A percentile compares a stretch with the other conserved stretches of the same genome.
Evolutionary conservation across 257 asterid genomes (phyloP).

Genomic region (Fraxinus cuspidata): DNA sequence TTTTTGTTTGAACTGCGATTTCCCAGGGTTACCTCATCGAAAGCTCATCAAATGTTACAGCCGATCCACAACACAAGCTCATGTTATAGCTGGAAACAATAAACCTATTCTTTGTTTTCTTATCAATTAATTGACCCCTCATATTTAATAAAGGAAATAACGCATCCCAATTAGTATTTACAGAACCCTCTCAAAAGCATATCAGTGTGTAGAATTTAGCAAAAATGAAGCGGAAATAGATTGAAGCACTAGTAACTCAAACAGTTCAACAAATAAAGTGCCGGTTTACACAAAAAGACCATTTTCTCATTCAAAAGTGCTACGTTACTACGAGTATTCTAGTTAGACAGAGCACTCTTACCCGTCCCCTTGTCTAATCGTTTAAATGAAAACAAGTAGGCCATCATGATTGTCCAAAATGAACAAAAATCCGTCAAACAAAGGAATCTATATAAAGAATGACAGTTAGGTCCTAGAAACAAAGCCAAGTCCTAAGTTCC

Average conservation of each 20-base stretch:
- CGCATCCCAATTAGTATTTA: not conserved
- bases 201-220: not conserved
- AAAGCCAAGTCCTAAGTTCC: not conserved
- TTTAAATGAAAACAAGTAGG: not conserved
- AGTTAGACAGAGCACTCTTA: not conserved
- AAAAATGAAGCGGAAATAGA: not conserved
- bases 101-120: not conserved
- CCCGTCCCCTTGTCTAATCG: not conserved
- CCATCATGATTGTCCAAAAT: not conserved
- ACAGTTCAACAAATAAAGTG: no score
- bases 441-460: not conserved
- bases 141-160: no score
- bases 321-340: no score
- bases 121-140: not conserved
- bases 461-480: not conserved
- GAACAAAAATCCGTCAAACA: not conserved
- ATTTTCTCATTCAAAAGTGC: no score
- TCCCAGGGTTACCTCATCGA: not conserved
- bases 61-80: no score
- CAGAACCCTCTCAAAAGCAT: not conserved
- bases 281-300: no score
- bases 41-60: not conserved
- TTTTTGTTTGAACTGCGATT: not conserved
- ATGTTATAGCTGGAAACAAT: not conserved
- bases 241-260: not conserved